Conservation (phyloP, 192 early-diverging fungal genomes). For the Coemansia javaensis region DNA sequence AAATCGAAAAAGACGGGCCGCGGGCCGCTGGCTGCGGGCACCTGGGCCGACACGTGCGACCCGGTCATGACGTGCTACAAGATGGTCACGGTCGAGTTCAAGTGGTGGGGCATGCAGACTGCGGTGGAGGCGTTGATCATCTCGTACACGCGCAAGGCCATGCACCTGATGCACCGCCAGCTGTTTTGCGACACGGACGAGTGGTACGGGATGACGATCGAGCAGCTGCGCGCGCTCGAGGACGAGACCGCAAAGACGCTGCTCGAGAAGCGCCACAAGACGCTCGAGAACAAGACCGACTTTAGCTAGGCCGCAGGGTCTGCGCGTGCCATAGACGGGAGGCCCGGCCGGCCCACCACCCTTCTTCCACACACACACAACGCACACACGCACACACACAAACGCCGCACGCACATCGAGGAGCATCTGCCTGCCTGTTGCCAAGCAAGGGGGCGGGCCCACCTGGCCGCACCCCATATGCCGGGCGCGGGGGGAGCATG, state of each 20-base stretch:
- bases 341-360: neutral
- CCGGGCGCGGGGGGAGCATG: no score
- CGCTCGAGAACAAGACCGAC: slow-evolving; percentile 25
- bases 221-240: slow-evolving; percentile 63
- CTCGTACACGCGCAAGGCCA: slow-evolving; percentile 53
- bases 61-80: slow-evolving; percentile 84
- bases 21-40: slow-evolving; percentile 56
- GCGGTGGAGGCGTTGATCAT: slow-evolving; percentile 66
- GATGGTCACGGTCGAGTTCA: slow-evolving; percentile 71
- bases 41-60: slow-evolving; percentile 61
- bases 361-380: no score
- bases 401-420: no score
- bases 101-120: slow-evolving; percentile 65
- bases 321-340: slow-evolving; percentile 4
- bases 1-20: slow-evolving; percentile 64
- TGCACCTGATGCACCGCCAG: slow-evolving; percentile 70
- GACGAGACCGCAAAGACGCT: slow-evolving; percentile 63
- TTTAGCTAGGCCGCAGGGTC: slow-evolving; percentile 13
- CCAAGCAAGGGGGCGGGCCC: no score
- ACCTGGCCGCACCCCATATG: no score
- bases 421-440: no score
- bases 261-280: slow-evolving; percentile 48
- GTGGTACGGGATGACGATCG: slow-evolving; percentile 73
- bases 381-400: no score
- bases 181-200: slow-evolving; percentile 72